Conservation (phyloP, 106 monocot genomes). For the Allium fistulosum region DNA sequence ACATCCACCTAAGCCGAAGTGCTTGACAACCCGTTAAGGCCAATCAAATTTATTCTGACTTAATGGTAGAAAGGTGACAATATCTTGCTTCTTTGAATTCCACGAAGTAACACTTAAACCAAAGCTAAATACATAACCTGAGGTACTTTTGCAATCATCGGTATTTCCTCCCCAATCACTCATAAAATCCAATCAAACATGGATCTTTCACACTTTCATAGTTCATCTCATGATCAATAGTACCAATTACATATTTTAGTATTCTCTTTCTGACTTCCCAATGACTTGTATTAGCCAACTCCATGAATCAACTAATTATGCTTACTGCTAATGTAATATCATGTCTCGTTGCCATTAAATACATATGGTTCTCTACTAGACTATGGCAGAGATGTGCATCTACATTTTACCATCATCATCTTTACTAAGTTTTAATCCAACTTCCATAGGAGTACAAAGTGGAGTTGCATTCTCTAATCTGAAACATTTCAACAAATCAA, state of each 20-base stretch:
- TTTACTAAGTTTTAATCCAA: too few relatives aligned
- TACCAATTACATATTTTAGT: background rate
- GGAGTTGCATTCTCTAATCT: background rate
- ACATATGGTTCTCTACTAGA: background rate
- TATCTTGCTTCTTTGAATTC: too few relatives aligned
- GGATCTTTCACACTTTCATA: background rate
- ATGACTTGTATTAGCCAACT: background rate
- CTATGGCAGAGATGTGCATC: background rate
- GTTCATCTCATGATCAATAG: background rate
- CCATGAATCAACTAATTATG: background rate
- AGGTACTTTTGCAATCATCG: too few relatives aligned
- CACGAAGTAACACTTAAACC: too few relatives aligned
- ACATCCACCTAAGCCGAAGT: too few relatives aligned
- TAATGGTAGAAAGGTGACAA: too few relatives aligned
- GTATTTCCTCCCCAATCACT: too few relatives aligned
- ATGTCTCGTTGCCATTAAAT: background rate
- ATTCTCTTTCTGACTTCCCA: background rate
- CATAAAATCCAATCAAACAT: too few relatives aligned
- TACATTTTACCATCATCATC: background rate
- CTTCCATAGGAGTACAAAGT: background rate
- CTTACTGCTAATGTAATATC: background rate
- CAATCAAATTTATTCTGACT: background rate
- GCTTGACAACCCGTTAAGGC: background rate
- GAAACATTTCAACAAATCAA: constrained; percentile 16
- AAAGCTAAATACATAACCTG: too few relatives aligned